Percentiles rank a stretch among this genome's conserved stretches.
These are phyloP conservation scores for Gaeumannomyces sp. DNA, from an alignment of 2,329 filamentous ascomycete genomes.

Conservation along the genomic window DNA sequence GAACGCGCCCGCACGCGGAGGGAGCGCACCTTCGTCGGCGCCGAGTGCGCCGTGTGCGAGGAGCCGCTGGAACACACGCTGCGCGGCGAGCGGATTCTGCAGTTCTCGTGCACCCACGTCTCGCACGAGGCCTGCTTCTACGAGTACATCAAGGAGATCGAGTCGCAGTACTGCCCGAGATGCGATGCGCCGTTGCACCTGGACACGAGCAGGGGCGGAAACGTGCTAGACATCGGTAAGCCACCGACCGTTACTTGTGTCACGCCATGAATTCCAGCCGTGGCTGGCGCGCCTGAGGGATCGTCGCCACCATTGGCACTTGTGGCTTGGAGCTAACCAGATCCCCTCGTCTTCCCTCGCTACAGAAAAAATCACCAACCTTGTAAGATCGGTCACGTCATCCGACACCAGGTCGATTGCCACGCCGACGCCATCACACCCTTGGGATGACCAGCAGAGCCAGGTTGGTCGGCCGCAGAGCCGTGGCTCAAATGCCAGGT, in stretches of 20 bases:
- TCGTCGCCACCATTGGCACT: not conserved
- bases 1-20: conserved; percentile 74
- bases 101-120: conserved; percentile 95
- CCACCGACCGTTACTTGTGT: conserved; percentile 10
- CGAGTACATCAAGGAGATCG: conserved; percentile 92
- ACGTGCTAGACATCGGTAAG: conserved; percentile 84
- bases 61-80: conserved; percentile 94
- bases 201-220: conserved; percentile 87
- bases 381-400: conserved; percentile 69
- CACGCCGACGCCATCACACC: conserved; percentile 47
- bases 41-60: conserved; percentile 92
- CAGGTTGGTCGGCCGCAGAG: conserved; percentile 41
- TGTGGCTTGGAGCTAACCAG: not conserved
- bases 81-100: conserved; percentile 85
- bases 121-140: conserved; percentile 98
- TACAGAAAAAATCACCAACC: conserved; percentile 87
- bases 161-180: conserved; percentile 88
- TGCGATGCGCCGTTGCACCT: conserved; percentile 88
- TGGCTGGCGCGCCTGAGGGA: not conserved
- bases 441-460: conserved; percentile 58
- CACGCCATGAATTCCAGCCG: not conserved
- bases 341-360: not conserved
- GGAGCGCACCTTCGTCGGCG: conserved; percentile 92
- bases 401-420: conserved; percentile 53
- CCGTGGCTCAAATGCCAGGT: conserved; percentile 34